Evolutionary conservation across 176 grass and related monocot genomes (phyloP).

Genomic region (Juncus inflexus): DNA sequence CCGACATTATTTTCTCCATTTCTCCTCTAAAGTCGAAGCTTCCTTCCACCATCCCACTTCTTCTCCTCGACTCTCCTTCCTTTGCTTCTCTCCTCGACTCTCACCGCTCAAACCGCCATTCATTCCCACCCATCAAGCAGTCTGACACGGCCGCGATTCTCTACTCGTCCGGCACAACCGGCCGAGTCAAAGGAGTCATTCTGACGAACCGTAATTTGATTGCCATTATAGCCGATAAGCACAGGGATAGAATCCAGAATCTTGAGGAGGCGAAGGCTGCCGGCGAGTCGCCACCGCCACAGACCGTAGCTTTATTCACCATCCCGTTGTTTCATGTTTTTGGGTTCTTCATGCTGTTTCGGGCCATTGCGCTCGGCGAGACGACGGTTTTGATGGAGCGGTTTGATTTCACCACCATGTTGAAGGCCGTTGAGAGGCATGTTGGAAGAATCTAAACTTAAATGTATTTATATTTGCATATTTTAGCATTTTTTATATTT

Average conservation of each 20-base stretch:
- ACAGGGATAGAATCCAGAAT: background rate
- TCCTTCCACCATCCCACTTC: constrained; percentile 19
- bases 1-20: constrained; percentile 41
- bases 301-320: constrained; percentile 37
- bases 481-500: too few species aligned
- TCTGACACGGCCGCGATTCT: constrained; percentile 64
- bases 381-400: constrained; percentile 70
- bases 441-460: too few species aligned
- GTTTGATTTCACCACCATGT: constrained; percentile 43
- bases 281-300: constrained; percentile 22
- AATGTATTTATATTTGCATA: too few species aligned
- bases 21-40: constrained; percentile 38
- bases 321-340: constrained; percentile 67
- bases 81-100: constrained; percentile 13
- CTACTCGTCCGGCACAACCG: constrained; percentile 78
- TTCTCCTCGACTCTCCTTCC: constrained; percentile 50
- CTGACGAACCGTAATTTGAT: constrained; percentile 69
- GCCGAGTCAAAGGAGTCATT: constrained; percentile 58
- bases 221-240: constrained; percentile 23
- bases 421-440: constrained; percentile 42
- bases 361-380: constrained; percentile 54
- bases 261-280: constrained; percentile 28
- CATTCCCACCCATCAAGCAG: constrained; percentile 43
- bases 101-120: background rate
- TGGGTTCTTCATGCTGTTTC: constrained; percentile 56